These are phyloP conservation scores for Linnemannia schmuckeri DNA, from an alignment of 192 early-diverging fungal genomes.

Conservation along the genomic window DNA sequence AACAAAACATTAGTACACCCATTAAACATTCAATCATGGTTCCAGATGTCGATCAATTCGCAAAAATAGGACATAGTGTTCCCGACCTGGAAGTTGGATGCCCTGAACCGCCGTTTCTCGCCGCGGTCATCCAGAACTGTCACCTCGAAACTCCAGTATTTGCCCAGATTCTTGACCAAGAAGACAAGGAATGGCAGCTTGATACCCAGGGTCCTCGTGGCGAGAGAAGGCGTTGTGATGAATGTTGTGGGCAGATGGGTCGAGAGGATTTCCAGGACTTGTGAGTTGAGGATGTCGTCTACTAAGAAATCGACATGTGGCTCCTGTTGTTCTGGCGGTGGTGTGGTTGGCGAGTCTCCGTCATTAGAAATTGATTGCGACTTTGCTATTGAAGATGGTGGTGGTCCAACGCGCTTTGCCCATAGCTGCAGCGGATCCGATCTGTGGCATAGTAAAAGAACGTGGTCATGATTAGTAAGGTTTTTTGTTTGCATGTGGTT, in stretches of 20 bases:
- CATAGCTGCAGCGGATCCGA: slow-evolving; percentile 46
- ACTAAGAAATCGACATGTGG: slow-evolving; percentile 83
- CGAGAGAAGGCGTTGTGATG: slow-evolving; percentile 85
- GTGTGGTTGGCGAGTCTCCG: slow-evolving; percentile 61
- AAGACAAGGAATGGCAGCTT: slow-evolving; percentile 92
- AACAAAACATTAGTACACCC: background rate
- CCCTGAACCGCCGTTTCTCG: slow-evolving; percentile 83
- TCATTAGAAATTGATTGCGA: slow-evolving; percentile 58
- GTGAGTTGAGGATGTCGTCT: slow-evolving; percentile 86
- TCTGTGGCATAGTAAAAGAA: background rate
- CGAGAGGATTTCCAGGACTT: slow-evolving; percentile 85
- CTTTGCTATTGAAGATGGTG: slow-evolving; percentile 14
- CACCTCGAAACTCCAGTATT: slow-evolving; percentile 94
- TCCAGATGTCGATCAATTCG: background rate
- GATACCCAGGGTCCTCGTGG: slow-evolving; percentile 87
- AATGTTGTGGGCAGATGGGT: slow-evolving; percentile 87
- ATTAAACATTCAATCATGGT: background rate
- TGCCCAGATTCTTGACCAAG: slow-evolving; percentile 89
- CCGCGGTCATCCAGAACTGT: slow-evolving; percentile 89
- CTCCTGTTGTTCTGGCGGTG: slow-evolving; percentile 41
- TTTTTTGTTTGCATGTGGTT: background rate
- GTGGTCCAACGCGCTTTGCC: slow-evolving; percentile 34
- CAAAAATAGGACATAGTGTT: background rate
- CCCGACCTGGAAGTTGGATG: slow-evolving; percentile 90
- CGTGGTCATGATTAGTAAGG: background rate